Evolutionary conservation across 2,329 filamentous ascomycete species (phyloP), one percentile per base, ranked within the genome.

Genomic region (Zymoseptoria passerinii): DNA sequence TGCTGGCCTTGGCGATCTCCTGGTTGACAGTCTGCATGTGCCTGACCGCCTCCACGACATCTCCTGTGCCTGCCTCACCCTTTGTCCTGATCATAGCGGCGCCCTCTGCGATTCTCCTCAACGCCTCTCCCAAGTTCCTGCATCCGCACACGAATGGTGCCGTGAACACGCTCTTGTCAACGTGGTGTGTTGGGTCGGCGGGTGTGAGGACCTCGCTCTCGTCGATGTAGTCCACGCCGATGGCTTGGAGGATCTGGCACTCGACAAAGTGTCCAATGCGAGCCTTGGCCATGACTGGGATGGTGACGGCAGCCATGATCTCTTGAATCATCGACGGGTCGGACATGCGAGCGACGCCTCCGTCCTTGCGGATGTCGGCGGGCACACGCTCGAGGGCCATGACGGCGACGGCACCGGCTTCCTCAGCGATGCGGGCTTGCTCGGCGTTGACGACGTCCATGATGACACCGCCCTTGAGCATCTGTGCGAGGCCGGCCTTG

Each of bases 71-170:
- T 44, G 94, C 94, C 78, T 99, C 94, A 65, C 94, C 94, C 81
- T 97, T 99, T 65, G 94, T 99, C 69, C 94, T 87, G 77, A 99
- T 96, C 92, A 99, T 97, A 70, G 92, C 92, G 8, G 94, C 94
- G 63, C 94, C 94, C 78, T 97, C 94, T 63, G 85, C 83, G 71
- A 99, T 91, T 63, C 94, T 83, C 63, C 94, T 83, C 57, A 99
- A 83, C 16, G 94, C 94, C 80, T 99, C 94, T 62, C 91, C 91
- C 10, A 97, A 81, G 80, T 95, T 92, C 62, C 92, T 83, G 82
- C 94, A 97, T 57, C 94, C 94, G 76, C 94, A 97, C 59, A 99
- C 94, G 72, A 97, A 99, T 55, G 94, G 94, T 19, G 87, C 86
- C 71, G 82, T 83, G 81, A 89, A 97, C 64, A 76, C 75, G 74